These are phyloP conservation scores for Aureobasidium vineae DNA, from an alignment of 2,329 filamentous ascomycete genomes.

Conservation along the genomic window DNA sequence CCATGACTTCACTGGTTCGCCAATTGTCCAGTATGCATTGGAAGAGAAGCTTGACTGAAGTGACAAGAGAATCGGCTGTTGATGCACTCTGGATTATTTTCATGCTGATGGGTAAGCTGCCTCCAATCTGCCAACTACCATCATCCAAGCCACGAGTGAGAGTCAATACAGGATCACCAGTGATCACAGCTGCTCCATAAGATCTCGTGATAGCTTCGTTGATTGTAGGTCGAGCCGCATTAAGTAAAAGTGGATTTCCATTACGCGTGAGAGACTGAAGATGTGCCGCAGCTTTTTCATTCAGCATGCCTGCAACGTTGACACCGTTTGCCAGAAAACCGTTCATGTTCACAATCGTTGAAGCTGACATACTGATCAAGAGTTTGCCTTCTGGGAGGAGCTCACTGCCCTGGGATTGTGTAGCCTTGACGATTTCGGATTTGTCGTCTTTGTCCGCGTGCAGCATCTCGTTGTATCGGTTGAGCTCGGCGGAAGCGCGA, in stretches of 20 bases:
- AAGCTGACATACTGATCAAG: conserved; percentile 77
- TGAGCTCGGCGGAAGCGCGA: conserved; percentile 83
- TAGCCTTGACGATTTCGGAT: conserved; percentile 87
- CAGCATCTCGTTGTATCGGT: conserved; percentile 85
- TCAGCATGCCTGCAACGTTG: conserved; percentile 70
- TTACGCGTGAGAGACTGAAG: conserved; percentile 68
- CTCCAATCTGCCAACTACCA: conserved; percentile 88
- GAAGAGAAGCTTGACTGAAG: conserved; percentile 80
- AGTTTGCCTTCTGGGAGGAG: conserved; percentile 80
- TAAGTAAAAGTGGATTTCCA: conserved; percentile 77
- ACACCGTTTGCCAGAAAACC: conserved; percentile 26
- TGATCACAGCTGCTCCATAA: conserved; percentile 77
- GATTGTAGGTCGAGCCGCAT: conserved; percentile 80
- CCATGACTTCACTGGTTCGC: conserved; percentile 98
- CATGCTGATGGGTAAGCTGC: conserved; percentile 79
- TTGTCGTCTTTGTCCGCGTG: conserved; percentile 86
- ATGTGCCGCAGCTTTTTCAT: conserved; percentile 65
- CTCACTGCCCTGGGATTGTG: conserved; percentile 77
- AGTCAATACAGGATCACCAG: conserved; percentile 77
- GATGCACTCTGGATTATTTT: conserved; percentile 78
- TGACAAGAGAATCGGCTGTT: conserved; percentile 67
- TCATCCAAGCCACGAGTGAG: conserved; percentile 85
- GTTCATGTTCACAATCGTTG: conserved; percentile 76
- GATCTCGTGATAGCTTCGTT: conserved; percentile 82
- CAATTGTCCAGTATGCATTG: conserved; percentile 85